phyloP scores from a whole-genome alignment of 2,329 filamentous ascomycete species.

The Cercospora beticola region DNA sequence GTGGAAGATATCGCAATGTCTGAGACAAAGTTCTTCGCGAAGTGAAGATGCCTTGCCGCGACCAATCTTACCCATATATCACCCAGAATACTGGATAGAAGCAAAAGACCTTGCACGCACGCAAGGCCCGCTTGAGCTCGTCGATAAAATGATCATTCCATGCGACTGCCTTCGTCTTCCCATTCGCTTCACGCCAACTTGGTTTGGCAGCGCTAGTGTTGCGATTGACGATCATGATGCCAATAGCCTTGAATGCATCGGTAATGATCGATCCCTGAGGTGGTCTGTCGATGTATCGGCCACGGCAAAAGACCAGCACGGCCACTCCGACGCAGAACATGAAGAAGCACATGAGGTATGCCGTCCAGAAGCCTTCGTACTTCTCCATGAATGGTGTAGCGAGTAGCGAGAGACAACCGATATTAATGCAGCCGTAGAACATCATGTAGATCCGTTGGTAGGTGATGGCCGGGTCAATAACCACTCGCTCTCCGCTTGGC shows the following conservation, averaged over 20 bases:
- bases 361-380: constrained; percentile 65
- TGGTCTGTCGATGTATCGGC: constrained; percentile 45
- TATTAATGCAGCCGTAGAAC: constrained; percentile 72
- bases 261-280: constrained; percentile 65
- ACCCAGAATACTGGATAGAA: constrained; percentile 52
- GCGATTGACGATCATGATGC: constrained; percentile 54
- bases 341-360: constrained; percentile 61
- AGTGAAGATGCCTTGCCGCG: not conserved
- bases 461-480: constrained; percentile 50
- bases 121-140: constrained; percentile 65
- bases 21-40: not conserved
- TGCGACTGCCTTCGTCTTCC: constrained; percentile 46
- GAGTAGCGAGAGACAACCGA: constrained; percentile 67
- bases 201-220: constrained; percentile 66
- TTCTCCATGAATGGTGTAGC: constrained; percentile 68
- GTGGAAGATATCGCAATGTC: not conserved
- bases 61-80: constrained; percentile 33
- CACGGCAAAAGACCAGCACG: constrained; percentile 48
- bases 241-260: constrained; percentile 63
- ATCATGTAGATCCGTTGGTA: constrained; percentile 57
- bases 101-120: constrained; percentile 68
- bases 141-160: constrained; percentile 73
- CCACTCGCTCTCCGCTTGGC: constrained; percentile 45
- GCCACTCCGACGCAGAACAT: constrained; percentile 64
- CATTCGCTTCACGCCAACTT: constrained; percentile 58